Evolutionary conservation across 805 yeast genomes (phyloP), one percentile per base, ranked within the genome.

Genomic region (Candida taoyuanica): DNA sequence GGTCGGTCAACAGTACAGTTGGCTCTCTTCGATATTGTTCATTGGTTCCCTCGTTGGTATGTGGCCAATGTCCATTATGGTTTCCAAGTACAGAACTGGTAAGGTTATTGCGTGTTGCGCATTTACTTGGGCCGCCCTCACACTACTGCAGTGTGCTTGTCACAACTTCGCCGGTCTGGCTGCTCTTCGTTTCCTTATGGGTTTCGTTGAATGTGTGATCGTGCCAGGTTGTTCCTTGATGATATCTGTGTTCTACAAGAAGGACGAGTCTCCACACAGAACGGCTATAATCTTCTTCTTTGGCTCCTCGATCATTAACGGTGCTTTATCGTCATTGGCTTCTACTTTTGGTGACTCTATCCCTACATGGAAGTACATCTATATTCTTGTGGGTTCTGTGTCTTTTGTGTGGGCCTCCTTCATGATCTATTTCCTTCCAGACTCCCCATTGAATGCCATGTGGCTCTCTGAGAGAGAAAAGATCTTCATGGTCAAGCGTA

Each of bases 361-460:
- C 18, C 53, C 60, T 35, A 49, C 65, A n/a, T 78, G 81, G 80
- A 67, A 72, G 45, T 50, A 74, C 11, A 63, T 74, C 34, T 69
- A 68, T 47, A 63, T 76, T 21, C 63, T 74, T 26, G 66, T 68
- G 31, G 83, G 80, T 23, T 65, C 71, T 15, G 49, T 73, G 23
- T 69, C 79, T 1, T 55, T 73, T 11, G 36, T 63, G 18, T 50
- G 68, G 43, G 42, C 63, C 5, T 28, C 53, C 5, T 35, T 57
- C 6, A 50, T 64, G 34, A 42, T 55, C 49, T 60, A 62, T 32
- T 60, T 71, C 30, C 58, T 75, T 39, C 81, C 81, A 19, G 76
- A 72, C 47, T 63, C 71, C 56, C 81, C 81, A 18, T 58, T 62
- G 25, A 73, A 70, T 49, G 68, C 78, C 8, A 68, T 62, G 34